These are phyloP conservation scores for Russula lepida DNA, from an alignment of 768 basidiomycete species.

Conservation along the genomic window DNA sequence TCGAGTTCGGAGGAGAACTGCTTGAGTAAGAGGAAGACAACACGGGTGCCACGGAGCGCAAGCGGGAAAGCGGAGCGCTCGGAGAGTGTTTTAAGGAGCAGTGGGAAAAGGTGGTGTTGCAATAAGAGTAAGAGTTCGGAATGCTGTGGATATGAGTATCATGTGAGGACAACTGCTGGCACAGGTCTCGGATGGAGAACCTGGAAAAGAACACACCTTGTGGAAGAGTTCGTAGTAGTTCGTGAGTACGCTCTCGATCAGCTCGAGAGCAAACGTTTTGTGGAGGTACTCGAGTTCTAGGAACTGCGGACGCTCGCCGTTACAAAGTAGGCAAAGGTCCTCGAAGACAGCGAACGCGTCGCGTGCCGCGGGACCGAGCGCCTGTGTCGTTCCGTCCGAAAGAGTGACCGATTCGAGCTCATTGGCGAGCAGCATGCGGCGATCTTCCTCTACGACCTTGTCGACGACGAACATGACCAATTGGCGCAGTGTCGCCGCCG, in stretches of 20 bases:
- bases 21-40: conserved; percentile 88
- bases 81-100: conserved; percentile 78
- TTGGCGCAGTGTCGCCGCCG: conserved; percentile 91
- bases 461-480: conserved; percentile 98
- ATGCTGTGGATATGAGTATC: conserved; percentile 40
- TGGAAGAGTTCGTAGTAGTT: conserved; percentile 83
- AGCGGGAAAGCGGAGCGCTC: conserved; percentile 80
- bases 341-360: conserved; percentile 88
- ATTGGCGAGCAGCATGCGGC: conserved; percentile 29
- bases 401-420: conserved; percentile 41
- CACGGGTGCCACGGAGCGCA: conserved; percentile 83
- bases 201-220: conserved; percentile 41
- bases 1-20: conserved; percentile 77
- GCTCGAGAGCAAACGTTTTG: conserved; percentile 92
- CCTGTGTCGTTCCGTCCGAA: conserved; percentile 58
- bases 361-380: conserved; percentile 63
- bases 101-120: conserved; percentile 80
- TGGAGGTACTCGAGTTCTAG: conserved; percentile 75
- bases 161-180: neutral
- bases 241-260: conserved; percentile 93
- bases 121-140: conserved; percentile 79
- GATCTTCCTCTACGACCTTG: conserved; percentile 79
- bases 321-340: conserved; percentile 84
- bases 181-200: neutral
- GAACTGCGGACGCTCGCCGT: conserved; percentile 51